Percentiles rank a stretch among this genome's conserved stretches.
Conservation (phyloP, 2,329 filamentous ascomycete species). For the Cladosporium cucumerinum region DNA sequence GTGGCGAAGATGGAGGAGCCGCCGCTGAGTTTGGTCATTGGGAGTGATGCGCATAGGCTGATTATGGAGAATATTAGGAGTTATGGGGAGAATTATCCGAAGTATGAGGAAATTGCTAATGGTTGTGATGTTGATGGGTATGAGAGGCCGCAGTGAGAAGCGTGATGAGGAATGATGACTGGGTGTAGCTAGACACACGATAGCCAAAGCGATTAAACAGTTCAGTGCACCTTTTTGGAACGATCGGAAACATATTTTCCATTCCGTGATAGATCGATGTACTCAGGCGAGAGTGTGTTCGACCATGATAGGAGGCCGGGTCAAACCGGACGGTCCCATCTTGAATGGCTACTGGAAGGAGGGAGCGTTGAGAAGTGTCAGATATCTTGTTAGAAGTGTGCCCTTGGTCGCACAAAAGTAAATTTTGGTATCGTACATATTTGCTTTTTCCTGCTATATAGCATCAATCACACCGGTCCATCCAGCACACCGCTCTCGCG, state of each 20-base stretch:
- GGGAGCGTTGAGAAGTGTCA: background rate
- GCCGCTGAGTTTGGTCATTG: constrained; percentile 52
- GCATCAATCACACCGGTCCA: constrained; percentile 5
- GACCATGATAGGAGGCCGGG: background rate
- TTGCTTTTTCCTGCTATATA: background rate
- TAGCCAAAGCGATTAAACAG: background rate
- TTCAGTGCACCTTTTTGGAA: background rate
- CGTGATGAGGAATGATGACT: background rate
- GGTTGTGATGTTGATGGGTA: constrained; percentile 48
- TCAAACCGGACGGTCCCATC: background rate
- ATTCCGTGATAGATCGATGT: background rate
- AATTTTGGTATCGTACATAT: constrained; percentile 14
- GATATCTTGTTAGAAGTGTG: background rate
- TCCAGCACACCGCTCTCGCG: constrained; percentile 15
- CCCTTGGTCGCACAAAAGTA: background rate
- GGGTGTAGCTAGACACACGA: background rate
- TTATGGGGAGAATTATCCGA: constrained; percentile 48
- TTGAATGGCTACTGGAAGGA: too few relatives aligned
- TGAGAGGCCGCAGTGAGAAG: constrained; percentile 11
- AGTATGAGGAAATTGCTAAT: constrained; percentile 49
- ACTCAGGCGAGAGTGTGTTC: background rate
- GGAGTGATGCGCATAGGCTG: constrained; percentile 50
- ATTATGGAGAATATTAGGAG: constrained; percentile 52
- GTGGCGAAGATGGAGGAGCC: constrained; percentile 52
- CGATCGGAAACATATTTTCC: background rate